Base-by-base conservation (phyloP, 1,284 basidiomycete genomes). In the Ceratobasidium sp. region DNA sequence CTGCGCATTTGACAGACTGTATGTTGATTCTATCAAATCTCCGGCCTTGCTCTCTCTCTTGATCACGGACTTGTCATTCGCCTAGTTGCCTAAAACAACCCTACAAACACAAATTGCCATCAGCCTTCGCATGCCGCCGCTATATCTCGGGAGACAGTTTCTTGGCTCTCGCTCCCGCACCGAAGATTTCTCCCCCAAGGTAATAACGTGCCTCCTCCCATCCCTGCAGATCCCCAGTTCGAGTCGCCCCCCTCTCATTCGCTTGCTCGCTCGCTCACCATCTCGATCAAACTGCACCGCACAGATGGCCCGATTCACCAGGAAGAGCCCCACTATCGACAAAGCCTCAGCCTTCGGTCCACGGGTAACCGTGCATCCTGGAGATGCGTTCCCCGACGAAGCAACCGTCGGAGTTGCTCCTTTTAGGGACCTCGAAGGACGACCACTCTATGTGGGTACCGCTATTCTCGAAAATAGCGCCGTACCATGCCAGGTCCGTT, bases 21-120 rank as follows among this genome's bases (percentile, higher is more conserved):
- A 64, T 30, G 43, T 43, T n/a, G 32, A 16, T 43, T 36, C 62
- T 9, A 36, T 67, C 28, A 67, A 67, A 67, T 67, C 28, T 28
- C 62, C 62, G 62, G 62, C n/a, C 26, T 14, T 23, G 50, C 62
- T 41, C 50, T 53, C 26, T 45, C 50, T 46, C n/a, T 52, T n/a
- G 62, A 64, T 50, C 61, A 50, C 32, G 18, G 61, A 16, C 46
- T 55, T 50, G 48, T 36, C 62, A 55, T 55, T 53, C 48, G 50
- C 34, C 62, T 55, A 55, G 48, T 67, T 39, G 50, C 50, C 62
- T 43, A 53, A 55, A 67, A 30, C 62, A 67, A 53, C 62, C 62
- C 62, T 67, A 67, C 62, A 36, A 39, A 36, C 62, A 67, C 62
- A 67, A 67, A 67, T 67, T 67, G 62, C 62, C 48, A 67, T 67